phyloP scores from a whole-genome alignment of 306 rosid species.

The Medicago lupulina region DNA sequence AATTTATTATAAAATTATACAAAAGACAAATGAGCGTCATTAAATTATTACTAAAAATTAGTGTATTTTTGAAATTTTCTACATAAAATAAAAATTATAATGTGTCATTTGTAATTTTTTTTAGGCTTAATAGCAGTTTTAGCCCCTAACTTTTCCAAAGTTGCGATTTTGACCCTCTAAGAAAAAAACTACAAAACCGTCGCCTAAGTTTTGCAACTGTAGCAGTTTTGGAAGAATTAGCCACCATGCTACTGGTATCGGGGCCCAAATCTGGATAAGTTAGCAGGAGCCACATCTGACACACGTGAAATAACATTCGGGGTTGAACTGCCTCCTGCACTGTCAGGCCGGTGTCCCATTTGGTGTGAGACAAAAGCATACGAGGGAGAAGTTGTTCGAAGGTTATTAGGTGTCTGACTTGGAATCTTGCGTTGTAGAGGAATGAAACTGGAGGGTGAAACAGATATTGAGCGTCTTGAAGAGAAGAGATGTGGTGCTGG shows the following conservation, averaged over 20 bases:
- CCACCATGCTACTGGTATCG: constrained; percentile 11
- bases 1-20: no score
- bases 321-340: constrained; percentile 21
- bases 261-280: constrained; percentile 37
- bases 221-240: constrained; percentile 45
- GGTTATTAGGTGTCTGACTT: constrained; percentile 43
- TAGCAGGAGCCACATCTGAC: constrained; percentile 28
- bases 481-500: constrained; percentile 82
- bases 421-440: constrained; percentile 32
- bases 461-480: constrained; percentile 54
- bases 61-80: no score
- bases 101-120: no score
- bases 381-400: constrained; percentile 38
- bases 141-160: no score
- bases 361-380: constrained; percentile 44
- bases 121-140: no score
- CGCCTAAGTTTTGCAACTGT: no score
- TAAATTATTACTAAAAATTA: no score
- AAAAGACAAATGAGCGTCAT: no score
- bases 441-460: constrained; percentile 37
- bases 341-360: constrained; percentile 40
- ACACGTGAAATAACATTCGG: constrained; percentile 30
- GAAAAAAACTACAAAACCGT: no score
- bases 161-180: no score
- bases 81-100: no score